A percentile compares a stretch with the other conserved stretches of the same genome.
Conservation (phyloP, 1,284 basidiomycete species). For the Ustilago sp. region DNA sequence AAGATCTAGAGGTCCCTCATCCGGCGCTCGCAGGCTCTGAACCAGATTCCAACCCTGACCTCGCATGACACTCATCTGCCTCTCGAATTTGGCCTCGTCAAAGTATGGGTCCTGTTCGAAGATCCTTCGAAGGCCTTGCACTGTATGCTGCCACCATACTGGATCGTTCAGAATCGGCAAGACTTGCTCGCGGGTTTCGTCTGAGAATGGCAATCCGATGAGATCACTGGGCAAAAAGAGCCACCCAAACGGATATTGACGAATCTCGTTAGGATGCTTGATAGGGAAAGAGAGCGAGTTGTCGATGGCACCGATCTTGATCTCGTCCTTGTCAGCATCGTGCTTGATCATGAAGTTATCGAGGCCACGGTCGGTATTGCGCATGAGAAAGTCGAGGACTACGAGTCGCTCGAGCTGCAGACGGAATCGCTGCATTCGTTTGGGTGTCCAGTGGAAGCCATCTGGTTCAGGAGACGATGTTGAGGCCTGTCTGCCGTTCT, state of each 20-base stretch:
- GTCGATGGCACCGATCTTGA: slow-evolving; percentile 84
- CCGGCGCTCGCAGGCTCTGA: slow-evolving; percentile 80
- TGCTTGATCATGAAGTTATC: slow-evolving; percentile 71
- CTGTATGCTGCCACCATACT: slow-evolving; percentile 89
- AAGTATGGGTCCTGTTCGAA: slow-evolving; percentile 82
- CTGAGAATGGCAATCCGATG: slow-evolving; percentile 78
- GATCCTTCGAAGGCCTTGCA: slow-evolving; percentile 79
- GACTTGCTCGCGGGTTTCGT: slow-evolving; percentile 83
- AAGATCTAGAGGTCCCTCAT: slow-evolving; percentile 72
- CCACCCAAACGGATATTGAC: slow-evolving; percentile 92
- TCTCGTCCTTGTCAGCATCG: slow-evolving; percentile 80
- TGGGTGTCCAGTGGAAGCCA: slow-evolving; percentile 81
- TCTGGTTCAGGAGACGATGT: slow-evolving; percentile 14
- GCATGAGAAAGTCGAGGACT: slow-evolving; percentile 83
- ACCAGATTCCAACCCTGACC: slow-evolving; percentile 92
- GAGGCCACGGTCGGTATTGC: slow-evolving; percentile 76
- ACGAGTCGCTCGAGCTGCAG: slow-evolving; percentile 84
- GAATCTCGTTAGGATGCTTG: slow-evolving; percentile 83
- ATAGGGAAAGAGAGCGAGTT: slow-evolving; percentile 87
- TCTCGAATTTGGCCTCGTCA: slow-evolving; percentile 72
- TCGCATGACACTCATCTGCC: slow-evolving; percentile 88
- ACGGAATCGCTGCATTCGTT: slow-evolving; percentile 81
- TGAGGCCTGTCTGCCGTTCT: slow-evolving; percentile 27
- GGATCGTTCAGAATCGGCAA: slow-evolving; percentile 83
- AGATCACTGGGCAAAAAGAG: slow-evolving; percentile 82